Conservation (phyloP, 345 rosid species). For the Salix koriyanagi region DNA sequence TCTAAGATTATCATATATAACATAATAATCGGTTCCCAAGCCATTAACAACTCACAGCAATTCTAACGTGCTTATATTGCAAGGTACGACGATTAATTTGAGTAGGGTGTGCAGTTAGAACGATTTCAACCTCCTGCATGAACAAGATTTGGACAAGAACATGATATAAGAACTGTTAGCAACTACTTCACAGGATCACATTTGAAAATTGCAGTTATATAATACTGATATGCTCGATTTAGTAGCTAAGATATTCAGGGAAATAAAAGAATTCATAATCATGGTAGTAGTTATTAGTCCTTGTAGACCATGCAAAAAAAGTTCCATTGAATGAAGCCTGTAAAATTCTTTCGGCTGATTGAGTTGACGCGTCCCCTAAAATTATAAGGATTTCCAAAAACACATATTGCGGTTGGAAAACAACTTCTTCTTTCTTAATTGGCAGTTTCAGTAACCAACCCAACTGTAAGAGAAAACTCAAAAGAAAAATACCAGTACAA, state of each 20-base stretch:
- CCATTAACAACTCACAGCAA: slow-evolving; percentile 58
- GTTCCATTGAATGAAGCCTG: not conserved
- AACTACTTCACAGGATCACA: not conserved
- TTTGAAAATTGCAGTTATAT: not conserved
- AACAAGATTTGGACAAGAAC: slow-evolving; percentile 14
- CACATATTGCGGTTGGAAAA: not conserved
- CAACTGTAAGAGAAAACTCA: slow-evolving; percentile 3
- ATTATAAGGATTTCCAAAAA: not conserved
- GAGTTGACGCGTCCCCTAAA: not conserved
- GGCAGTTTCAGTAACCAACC: not conserved
- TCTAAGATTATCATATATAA: not conserved
- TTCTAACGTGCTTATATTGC: slow-evolving; percentile 91
- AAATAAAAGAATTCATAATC: not conserved
- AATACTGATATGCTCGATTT: not conserved
- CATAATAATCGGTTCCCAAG: slow-evolving; percentile 10
- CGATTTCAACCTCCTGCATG: slow-evolving; percentile 87
- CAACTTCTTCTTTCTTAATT: not conserved
- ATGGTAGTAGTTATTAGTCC: not conserved
- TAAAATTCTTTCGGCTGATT: not conserved
- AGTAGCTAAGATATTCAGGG: not conserved
- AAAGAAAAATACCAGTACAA: not conserved
- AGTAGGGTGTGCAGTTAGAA: slow-evolving; percentile 98
- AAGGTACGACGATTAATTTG: slow-evolving; percentile 92
- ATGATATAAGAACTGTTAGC: not conserved
- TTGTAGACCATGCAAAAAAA: not conserved